Base-by-base conservation (phyloP, 2,329 filamentous ascomycete genomes). In the Coniosporium tulheliwenetii region DNA sequence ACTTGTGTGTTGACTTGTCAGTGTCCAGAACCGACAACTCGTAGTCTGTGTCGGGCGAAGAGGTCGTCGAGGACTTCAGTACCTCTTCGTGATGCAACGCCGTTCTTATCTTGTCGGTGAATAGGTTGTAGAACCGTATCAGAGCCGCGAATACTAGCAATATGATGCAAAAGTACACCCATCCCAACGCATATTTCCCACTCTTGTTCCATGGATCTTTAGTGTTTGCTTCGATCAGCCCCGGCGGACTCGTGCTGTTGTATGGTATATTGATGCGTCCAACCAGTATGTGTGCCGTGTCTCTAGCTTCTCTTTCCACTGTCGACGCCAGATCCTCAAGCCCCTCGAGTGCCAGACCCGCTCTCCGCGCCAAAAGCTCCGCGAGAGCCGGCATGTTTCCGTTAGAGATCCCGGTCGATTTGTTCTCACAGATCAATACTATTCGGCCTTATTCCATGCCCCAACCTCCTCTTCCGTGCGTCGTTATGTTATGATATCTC, bases 51-150 rank as follows among this genome's bases (percentile, higher is more conserved):
- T 70, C 66, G 14, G 70, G 70, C 42, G 71, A 71, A 30, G 66
- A 65, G 14, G 61, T 63, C 48, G 60, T 72, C 56, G 75, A 78
- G 51, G 79, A 72, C 51, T 78, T 71, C 53, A 83, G 71, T 51
- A 84, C 70, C 56, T 85, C 77, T 54, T 91, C 79, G 63, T 93
- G 89, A 64, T 91, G 84, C 44, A 91, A 75, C 46, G 85, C 87
- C 49, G 87, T 83, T 49, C 87, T 77, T 48, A 93, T 85, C 64
- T 91, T 93, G 66, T 95, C 87, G 51, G 87, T 85, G 80, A 85
- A 94, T 50, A 81, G 79, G 60, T 94, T 82, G 69, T 87, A 94
- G 55, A 83, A 70, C 48, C 85, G 77, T 55, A 89, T 67, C 9
- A 80, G 52, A 9, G 81, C 64, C 4, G 87, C 77, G 41, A 75